Percentiles rank a stretch among this genome's conserved stretches.
Conservation (phyloP, 139 green algal species). For the Dunaliella primolecta region DNA sequence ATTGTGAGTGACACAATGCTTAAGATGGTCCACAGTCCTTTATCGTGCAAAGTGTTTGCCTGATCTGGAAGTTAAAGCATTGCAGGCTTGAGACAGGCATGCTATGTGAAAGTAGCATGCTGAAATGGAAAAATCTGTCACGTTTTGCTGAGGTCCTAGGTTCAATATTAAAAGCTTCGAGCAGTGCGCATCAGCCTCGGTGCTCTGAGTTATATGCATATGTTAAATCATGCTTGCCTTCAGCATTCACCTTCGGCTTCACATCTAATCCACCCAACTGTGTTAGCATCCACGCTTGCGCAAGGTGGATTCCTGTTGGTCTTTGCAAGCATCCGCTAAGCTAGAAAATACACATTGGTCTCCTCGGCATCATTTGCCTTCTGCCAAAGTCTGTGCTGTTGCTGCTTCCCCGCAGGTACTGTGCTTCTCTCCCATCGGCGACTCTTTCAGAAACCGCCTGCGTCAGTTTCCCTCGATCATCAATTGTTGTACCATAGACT, state of each 20-base stretch:
- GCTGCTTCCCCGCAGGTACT: constrained; percentile 39
- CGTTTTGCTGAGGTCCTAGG: no score
- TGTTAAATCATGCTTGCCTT: no score
- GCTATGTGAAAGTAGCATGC: no score
- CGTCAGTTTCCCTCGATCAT: constrained; percentile 75
- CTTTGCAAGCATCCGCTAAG: not conserved
- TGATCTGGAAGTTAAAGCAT: not conserved
- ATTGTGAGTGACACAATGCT: constrained; percentile 40
- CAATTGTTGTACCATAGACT: constrained; percentile 79
- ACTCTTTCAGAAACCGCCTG: constrained; percentile 64
- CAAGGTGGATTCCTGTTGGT: not conserved
- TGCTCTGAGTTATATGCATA: no score
- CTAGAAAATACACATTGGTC: no score
- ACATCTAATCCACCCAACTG: not conserved
- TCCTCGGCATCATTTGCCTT: no score
- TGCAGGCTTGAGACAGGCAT: no score
- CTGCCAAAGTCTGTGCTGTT: no score
- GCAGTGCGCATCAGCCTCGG: no score
- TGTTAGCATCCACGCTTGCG: not conserved
- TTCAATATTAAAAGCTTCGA: no score
- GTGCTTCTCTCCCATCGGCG: constrained; percentile 68
- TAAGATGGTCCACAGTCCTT: not conserved
- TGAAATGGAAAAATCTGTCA: no score
- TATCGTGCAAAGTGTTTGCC: not conserved
- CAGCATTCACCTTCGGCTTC: no score